phyloP scores from a whole-genome alignment of 495 filamentous ascomycete genomes.

The Hyaloscypha hepaticicola region DNA sequence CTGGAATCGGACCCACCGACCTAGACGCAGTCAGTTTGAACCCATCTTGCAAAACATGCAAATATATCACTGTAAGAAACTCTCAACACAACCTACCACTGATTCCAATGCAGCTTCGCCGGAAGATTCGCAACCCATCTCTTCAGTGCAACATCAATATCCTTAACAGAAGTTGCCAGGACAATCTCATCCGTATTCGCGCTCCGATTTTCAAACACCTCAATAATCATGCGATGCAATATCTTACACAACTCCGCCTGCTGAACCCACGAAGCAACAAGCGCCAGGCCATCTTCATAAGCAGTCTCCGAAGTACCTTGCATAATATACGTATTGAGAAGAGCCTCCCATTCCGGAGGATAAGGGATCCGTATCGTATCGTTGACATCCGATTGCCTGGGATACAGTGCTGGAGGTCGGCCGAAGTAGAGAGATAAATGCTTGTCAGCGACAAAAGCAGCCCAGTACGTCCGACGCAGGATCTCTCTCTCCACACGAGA shows the following conservation, averaged over 20 bases:
- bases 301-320: conserved; percentile 30
- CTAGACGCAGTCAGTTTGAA: not conserved
- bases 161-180: conserved; percentile 31
- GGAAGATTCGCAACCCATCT: conserved; percentile 35
- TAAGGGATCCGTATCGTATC: conserved; percentile 35
- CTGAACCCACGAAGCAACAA: conserved; percentile 33
- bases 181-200: conserved; percentile 29
- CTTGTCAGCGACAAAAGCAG: conserved; percentile 37
- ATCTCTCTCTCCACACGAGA: conserved; percentile 35
- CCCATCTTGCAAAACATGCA: not conserved
- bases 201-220: conserved; percentile 37
- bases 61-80: not conserved
- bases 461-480: conserved; percentile 36
- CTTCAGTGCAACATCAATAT: conserved; percentile 35
- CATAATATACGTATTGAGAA: conserved; percentile 33
- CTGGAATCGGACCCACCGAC: conserved; percentile 30
- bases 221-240: conserved; percentile 38
- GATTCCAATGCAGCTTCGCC: conserved; percentile 36
- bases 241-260: conserved; percentile 36
- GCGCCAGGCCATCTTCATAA: conserved; percentile 34
- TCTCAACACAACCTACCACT: conserved; percentile 23
- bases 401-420: conserved; percentile 36
- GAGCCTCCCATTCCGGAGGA: conserved; percentile 27
- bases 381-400: conserved; percentile 35
- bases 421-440: conserved; percentile 38